These are phyloP conservation scores for Neurospora pannonica DNA, from an alignment of 495 filamentous ascomycete species.

Conservation along the genomic window DNA sequence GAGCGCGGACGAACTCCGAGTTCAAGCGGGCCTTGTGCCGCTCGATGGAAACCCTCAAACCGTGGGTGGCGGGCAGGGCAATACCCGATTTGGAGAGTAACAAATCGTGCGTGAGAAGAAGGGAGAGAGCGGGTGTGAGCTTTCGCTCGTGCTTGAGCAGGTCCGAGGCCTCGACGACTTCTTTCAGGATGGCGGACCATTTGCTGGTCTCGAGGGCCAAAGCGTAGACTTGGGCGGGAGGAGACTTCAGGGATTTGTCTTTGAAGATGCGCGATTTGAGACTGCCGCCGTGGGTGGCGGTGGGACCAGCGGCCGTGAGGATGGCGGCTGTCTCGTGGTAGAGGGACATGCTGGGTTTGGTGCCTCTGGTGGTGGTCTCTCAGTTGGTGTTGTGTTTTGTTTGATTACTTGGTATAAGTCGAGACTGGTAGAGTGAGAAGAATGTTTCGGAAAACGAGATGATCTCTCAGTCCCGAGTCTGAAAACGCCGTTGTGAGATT, in stretches of 20 bases:
- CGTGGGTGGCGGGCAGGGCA: constrained; percentile 64
- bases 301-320: constrained; percentile 42
- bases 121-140: constrained; percentile 70
- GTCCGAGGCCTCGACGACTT: constrained; percentile 69
- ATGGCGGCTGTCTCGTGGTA: constrained; percentile 83
- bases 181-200: constrained; percentile 78
- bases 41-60: constrained; percentile 61
- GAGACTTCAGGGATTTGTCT: constrained; percentile 59
- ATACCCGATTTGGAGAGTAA: constrained; percentile 74
- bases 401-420: neutral
- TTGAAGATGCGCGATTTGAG: constrained; percentile 74
- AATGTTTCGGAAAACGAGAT: neutral
- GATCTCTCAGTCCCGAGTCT: neutral
- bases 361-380: neutral
- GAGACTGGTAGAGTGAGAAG: neutral
- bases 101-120: constrained; percentile 81
- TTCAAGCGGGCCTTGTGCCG: constrained; percentile 71
- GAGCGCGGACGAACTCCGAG: constrained; percentile 72
- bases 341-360: constrained; percentile 56
- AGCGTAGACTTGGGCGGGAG: constrained; percentile 76
- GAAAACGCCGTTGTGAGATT: neutral
- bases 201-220: constrained; percentile 76
- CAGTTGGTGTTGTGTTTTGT: neutral
- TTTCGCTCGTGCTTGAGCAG: constrained; percentile 70
- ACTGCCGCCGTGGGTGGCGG: constrained; percentile 53